Percentiles rank a stretch among this genome's conserved stretches.
phyloP scores from a whole-genome alignment of 2,329 filamentous ascomycete species.

The Penicillium crustosum region DNA sequence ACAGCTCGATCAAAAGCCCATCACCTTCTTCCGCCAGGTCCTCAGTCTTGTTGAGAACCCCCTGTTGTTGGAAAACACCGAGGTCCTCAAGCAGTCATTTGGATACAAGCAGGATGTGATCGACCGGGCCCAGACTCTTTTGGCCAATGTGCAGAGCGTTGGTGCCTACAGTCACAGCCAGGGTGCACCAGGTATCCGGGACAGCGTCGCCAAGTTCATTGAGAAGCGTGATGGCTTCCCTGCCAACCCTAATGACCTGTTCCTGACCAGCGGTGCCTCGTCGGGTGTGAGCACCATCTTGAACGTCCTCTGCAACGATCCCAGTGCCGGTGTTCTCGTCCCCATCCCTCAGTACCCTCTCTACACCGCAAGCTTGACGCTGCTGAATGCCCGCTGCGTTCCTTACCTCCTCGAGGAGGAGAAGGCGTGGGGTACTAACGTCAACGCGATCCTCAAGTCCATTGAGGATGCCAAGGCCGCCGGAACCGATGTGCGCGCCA shows the following conservation, averaged over 20 bases:
- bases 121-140: constrained; percentile 74
- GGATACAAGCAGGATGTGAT: constrained; percentile 91
- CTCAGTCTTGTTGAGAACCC: constrained; percentile 92
- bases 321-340: constrained; percentile 79
- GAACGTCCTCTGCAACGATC: constrained; percentile 77
- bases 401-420: constrained; percentile 92
- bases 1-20: constrained; percentile 97
- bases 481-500: constrained; percentile 83
- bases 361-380: constrained; percentile 86
- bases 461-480: constrained; percentile 72
- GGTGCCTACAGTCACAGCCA: constrained; percentile 96
- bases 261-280: constrained; percentile 87
- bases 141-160: constrained; percentile 83
- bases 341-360: constrained; percentile 98
- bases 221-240: constrained; percentile 89
- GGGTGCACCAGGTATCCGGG: constrained; percentile 79
- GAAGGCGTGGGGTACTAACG: constrained; percentile 82
- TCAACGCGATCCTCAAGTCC: constrained; percentile 71
- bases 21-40: constrained; percentile 98
- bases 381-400: constrained; percentile 82
- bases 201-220: constrained; percentile 90
- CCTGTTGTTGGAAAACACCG: constrained; percentile 73
- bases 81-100: constrained; percentile 70
- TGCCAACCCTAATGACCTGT: constrained; percentile 76
- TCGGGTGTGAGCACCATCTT: constrained; percentile 93